phyloP scores from a whole-genome alignment of 176 grass and related monocot genomes.

The Urochloa ruziziensis region DNA sequence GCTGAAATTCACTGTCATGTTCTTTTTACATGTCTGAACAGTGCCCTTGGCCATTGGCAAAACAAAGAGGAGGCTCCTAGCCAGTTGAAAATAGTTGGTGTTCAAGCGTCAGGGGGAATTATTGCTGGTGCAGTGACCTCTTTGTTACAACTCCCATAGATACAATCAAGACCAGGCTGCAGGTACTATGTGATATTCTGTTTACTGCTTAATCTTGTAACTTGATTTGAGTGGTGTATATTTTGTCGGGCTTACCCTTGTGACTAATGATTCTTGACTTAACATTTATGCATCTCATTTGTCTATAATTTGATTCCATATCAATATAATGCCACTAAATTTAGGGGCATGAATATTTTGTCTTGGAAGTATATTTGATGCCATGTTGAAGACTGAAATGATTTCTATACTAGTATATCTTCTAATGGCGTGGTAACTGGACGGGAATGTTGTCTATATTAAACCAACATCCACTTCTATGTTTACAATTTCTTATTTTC shows the following conservation, averaged over 20 bases:
- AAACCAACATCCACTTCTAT: no score
- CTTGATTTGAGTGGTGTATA: neutral
- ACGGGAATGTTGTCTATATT: slow-evolving; percentile 9
- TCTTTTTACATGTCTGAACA: slow-evolving; percentile 41
- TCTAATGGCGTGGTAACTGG: neutral
- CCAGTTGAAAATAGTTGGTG: slow-evolving; percentile 69
- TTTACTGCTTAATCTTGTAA: slow-evolving; percentile 22
- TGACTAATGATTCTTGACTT: slow-evolving; percentile 12
- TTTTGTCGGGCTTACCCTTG: neutral
- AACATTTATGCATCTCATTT: slow-evolving; percentile 4
- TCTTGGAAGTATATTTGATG: slow-evolving; percentile 14
- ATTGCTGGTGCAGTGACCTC: slow-evolving; percentile 83
- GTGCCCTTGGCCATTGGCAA: slow-evolving; percentile 60
- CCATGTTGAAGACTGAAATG: neutral
- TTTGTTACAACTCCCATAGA: slow-evolving; percentile 91
- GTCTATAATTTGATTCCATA: slow-evolving; percentile 7
- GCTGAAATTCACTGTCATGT: neutral
- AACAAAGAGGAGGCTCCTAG: slow-evolving; percentile 53
- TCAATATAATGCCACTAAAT: neutral
- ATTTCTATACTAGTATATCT: slow-evolving; percentile 11
- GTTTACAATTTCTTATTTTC: no score
- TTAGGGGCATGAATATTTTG: neutral
- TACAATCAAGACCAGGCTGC: slow-evolving; percentile 94
- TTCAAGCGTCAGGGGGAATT: slow-evolving; percentile 92
- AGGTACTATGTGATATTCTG: slow-evolving; percentile 50